These are phyloP conservation scores for Candida maltosa DNA, from an alignment of 805 yeast species.

Conservation along the genomic window DNA sequence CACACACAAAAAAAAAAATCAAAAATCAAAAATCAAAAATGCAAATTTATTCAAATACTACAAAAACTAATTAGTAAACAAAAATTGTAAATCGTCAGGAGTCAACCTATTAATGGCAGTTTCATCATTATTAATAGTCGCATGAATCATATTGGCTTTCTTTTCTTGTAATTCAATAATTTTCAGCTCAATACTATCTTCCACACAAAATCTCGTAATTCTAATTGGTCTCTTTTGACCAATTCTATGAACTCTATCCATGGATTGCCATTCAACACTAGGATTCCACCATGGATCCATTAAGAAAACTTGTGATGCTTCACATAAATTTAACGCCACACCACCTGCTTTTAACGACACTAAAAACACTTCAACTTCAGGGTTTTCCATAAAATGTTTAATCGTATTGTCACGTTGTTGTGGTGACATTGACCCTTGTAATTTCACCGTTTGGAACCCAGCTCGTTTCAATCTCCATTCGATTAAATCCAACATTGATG, in stretches of 20 bases:
- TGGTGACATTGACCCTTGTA: conserved; percentile 97
- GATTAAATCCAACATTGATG: conserved; percentile 91
- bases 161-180: conserved; percentile 95
- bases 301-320: conserved; percentile 93
- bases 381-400: conserved; percentile 86
- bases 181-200: conserved; percentile 94
- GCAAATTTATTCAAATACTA: not conserved
- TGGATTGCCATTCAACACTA: conserved; percentile 96
- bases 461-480: conserved; percentile 96
- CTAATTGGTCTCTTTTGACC: conserved; percentile 94
- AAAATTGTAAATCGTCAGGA: conserved; percentile 91
- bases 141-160: conserved; percentile 97
- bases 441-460: conserved; percentile 89
- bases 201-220: conserved; percentile 89
- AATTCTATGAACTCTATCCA: conserved; percentile 96
- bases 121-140: conserved; percentile 91
- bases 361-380: conserved; percentile 87
- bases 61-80: conserved; percentile 80
- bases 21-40: not conserved
- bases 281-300: conserved; percentile 99
- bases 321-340: conserved; percentile 93
- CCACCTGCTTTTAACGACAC: conserved; percentile 98
- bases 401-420: conserved; percentile 90
- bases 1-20: not conserved
- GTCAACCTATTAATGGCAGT: conserved; percentile 85